Evolutionary conservation across 495 filamentous ascomycete species (phyloP).

Genomic region (Neurospora sp.): DNA sequence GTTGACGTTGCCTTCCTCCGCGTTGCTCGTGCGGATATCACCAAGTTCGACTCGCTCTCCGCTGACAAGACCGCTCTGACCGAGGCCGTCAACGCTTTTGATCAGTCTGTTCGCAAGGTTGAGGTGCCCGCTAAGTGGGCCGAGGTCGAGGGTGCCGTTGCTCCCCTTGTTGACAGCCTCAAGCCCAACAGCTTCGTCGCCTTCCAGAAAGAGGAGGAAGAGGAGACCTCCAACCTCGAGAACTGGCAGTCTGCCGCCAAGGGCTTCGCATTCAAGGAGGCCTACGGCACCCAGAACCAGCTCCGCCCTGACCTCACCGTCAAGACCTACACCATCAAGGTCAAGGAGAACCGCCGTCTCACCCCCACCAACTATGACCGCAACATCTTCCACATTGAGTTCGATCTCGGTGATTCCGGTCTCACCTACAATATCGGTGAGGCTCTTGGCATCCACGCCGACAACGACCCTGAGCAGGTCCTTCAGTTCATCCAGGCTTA

Average conservation of each 20-base stretch:
- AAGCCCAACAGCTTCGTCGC: slow-evolving; percentile 68
- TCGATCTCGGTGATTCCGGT: slow-evolving; percentile 82
- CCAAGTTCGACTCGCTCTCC: slow-evolving; percentile 24
- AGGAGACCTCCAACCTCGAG: slow-evolving; percentile 54
- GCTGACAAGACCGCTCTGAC: slow-evolving; percentile 42
- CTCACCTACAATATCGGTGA: slow-evolving; percentile 95
- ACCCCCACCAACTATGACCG: slow-evolving; percentile 86
- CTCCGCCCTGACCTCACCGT: slow-evolving; percentile 78
- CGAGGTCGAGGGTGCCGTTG: slow-evolving; percentile 49
- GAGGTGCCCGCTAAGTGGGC: slow-evolving; percentile 74
- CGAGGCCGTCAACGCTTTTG: slow-evolving; percentile 54
- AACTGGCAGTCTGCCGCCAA: slow-evolving; percentile 77
- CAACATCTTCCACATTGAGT: slow-evolving; percentile 99
- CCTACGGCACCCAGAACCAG: slow-evolving; percentile 59
- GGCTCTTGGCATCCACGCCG: slow-evolving; percentile 91
- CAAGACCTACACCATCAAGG: slow-evolving; percentile 78
- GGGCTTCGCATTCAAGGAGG: slow-evolving; percentile 88
- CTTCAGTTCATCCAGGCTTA: slow-evolving; percentile 82
- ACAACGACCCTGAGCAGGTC: slow-evolving; percentile 77
- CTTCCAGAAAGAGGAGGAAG: slow-evolving; percentile 68
- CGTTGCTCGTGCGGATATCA: slow-evolving; percentile 53
- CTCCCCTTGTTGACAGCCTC: slow-evolving; percentile 50
- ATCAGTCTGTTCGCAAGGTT: slow-evolving; percentile 57
- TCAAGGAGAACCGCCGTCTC: slow-evolving; percentile 89
- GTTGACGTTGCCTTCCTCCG: slow-evolving; percentile 74